Base-by-base conservation (phyloP, 2,329 filamentous ascomycete genomes). In the Colletotrichum sansevieriae region DNA sequence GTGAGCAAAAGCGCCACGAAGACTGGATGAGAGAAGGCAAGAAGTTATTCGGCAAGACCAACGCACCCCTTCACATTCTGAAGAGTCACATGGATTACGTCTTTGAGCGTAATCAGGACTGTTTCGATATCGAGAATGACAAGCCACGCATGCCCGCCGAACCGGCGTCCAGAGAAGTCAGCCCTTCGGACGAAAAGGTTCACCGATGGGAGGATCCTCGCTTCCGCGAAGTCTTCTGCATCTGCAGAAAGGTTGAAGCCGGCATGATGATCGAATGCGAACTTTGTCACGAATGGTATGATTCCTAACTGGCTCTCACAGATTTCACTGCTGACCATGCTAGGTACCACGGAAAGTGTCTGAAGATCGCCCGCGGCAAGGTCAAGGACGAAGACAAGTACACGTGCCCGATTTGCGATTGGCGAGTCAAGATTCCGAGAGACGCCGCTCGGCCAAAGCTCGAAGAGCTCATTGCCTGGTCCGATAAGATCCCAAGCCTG, bases 191-290 rank as follows among this genome's bases (percentile, higher is more conserved):
- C 39, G 86, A 84, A 8, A 85, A 84, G 52, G 76, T 80, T 60
- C 85, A 78, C 69, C 87, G 81, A 73, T 91, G 82, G 86, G 84
- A 91, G 74, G 86, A 92, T 74, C 87, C 84, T 76, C 90, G 82
- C 37, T 86, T 86, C 64, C 81, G 88, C 41, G 95, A 98, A 77
- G 95, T 98, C 0, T 99, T 98, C 78, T 99, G 96, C 79, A 97
- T 99, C 73, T 99, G 96, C 81, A 90, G 96, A 68, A 93, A 91
- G 71, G 89, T 94, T 7, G 96, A 99, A 80, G 94, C 95, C 43
- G 96, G 96, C 59, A 97, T 98, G 92, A 99, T 99, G 96, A 98
- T 99, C 74, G 96, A 99, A 80, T 99, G 96, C 78, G 96, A 98
- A 78, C 85, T 98, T 44, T 99, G 96, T 80, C 95, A 98, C 76